Evolutionary conservation across 2,329 filamentous ascomycete species (phyloP), one percentile per base, ranked within the genome.

Genomic region (Truncatella angustata): DNA sequence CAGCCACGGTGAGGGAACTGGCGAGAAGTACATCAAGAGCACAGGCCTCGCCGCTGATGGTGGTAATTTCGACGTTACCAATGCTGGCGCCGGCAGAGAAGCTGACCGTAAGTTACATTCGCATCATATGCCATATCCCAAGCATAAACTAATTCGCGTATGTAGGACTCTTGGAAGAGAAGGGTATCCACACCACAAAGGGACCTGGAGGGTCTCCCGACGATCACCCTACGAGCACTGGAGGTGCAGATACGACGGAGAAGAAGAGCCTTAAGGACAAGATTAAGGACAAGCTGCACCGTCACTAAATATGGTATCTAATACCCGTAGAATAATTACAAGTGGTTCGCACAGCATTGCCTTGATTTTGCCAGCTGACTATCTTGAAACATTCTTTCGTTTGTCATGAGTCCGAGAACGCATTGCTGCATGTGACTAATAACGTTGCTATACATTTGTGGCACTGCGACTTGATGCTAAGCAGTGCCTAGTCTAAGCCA

Each of bases 261-360:
- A 82, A 83, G 69, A 73, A 72, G 42, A 79, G 79, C 56, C 63
- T 87, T 36, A 77, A 77, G 54, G 76, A 85, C 52, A 86, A 86
- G 72, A 80, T 89, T 69, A 89, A 88, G 79, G 78, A 80, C 51
- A 88, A 88, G 74, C 70, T 88, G 54, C 84, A 87, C 69, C 70
- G 70, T 52, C 70, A 76, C 60, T 74, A 63, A 49, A 30, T 7
- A 5, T 40, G 11, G 9, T n/a, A 12, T 36, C 7, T 4, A 35
- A 42, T 7, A 42, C 9, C 2, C 3, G 12, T 14, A 24, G 39
- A 7, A 42, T 42, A 6, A 35, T 48, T n/a, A 6, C 23, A 9
- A 4, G 14, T 12, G 12, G 34, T 5, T n/a, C 5, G 6, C 18
- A 12, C 12, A n/a, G n/a, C n/a, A n/a, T n/a, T n/a, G n/a, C n/a